Evolutionary conservation across 2,329 filamentous ascomycete species (phyloP).

Genomic region (Xylaria sp.): DNA sequence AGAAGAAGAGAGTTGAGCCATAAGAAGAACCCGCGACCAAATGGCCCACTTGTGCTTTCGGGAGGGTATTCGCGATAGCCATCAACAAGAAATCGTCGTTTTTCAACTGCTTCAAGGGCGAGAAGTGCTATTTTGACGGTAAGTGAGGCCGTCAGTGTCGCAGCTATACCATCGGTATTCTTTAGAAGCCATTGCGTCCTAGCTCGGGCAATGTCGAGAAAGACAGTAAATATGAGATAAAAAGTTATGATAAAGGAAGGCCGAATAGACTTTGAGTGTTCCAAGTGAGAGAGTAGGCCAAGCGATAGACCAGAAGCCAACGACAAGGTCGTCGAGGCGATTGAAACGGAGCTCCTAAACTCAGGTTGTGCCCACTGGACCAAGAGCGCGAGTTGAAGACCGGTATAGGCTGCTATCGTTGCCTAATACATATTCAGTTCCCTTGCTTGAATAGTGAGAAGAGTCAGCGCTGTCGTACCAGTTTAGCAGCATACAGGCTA

Average conservation of each 20-base stretch:
- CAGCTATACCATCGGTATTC: constrained; percentile 12
- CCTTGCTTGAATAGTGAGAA: not conserved
- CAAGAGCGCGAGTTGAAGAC: constrained; percentile 26
- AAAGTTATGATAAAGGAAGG: constrained; percentile 27
- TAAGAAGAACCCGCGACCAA: constrained; percentile 26
- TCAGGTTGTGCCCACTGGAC: constrained; percentile 17
- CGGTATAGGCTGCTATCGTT: constrained; percentile 15
- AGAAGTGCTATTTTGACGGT: constrained; percentile 19
- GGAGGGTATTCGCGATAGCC: constrained; percentile 14
- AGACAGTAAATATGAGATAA: constrained; percentile 17
- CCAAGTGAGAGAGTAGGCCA: constrained; percentile 23
- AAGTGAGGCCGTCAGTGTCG: constrained; percentile 22
- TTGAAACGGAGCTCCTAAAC: constrained; percentile 19
- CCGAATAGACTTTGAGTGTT: constrained; percentile 26
- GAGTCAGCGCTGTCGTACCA: not conserved
- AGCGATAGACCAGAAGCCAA: constrained; percentile 25
- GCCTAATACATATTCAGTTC: constrained; percentile 17
- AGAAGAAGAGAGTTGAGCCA: constrained; percentile 30
- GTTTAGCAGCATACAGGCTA: constrained; percentile 24
- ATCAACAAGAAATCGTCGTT: constrained; percentile 10
- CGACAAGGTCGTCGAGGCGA: constrained; percentile 24
- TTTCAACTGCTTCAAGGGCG: constrained; percentile 21
- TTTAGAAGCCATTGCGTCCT: constrained; percentile 29
- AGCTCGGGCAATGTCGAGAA: constrained; percentile 19
- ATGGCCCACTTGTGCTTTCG: constrained; percentile 26